phyloP scores from a whole-genome alignment of 345 rosid genomes.

The Hibiscus mutabilis region DNA sequence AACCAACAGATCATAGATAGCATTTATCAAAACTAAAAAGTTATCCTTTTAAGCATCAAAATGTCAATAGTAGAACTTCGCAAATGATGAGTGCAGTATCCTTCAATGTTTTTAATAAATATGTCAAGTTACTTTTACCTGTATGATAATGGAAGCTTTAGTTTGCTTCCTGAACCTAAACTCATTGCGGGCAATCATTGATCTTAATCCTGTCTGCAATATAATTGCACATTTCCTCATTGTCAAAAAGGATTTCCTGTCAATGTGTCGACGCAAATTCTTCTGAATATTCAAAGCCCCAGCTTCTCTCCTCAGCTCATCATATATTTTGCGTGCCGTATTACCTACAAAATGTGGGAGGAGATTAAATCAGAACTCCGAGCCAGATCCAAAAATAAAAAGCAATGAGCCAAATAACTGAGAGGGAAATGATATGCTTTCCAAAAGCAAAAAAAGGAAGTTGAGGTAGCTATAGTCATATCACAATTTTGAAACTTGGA shows the following conservation, averaged over 20 bases:
- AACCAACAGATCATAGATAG: constrained; percentile 10
- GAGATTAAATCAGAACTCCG: neutral
- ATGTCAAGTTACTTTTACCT: constrained; percentile 39
- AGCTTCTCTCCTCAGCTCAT: constrained; percentile 58
- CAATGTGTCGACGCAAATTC: constrained; percentile 53
- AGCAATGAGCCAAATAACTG: neutral
- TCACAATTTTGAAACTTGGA: neutral
- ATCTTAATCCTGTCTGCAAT: constrained; percentile 82
- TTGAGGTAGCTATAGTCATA: neutral
- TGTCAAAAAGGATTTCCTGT: constrained; percentile 45
- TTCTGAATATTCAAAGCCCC: constrained; percentile 81
- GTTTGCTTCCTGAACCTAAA: constrained; percentile 73
- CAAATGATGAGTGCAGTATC: constrained; percentile 8
- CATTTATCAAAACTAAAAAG: neutral
- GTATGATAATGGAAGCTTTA: constrained; percentile 64
- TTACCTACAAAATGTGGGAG: constrained; percentile 33
- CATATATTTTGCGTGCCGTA: constrained; percentile 50
- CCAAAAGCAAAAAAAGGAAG: neutral
- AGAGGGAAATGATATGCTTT: neutral
- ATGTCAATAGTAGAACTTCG: neutral
- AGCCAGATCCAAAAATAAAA: neutral
- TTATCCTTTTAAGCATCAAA: constrained; percentile 1
- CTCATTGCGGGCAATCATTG: constrained; percentile 82
- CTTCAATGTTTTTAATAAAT: neutral
- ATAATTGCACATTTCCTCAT: constrained; percentile 47